Evolutionary conservation across 345 rosid species (phyloP).

Genomic region (Melaleuca alternifolia): DNA sequence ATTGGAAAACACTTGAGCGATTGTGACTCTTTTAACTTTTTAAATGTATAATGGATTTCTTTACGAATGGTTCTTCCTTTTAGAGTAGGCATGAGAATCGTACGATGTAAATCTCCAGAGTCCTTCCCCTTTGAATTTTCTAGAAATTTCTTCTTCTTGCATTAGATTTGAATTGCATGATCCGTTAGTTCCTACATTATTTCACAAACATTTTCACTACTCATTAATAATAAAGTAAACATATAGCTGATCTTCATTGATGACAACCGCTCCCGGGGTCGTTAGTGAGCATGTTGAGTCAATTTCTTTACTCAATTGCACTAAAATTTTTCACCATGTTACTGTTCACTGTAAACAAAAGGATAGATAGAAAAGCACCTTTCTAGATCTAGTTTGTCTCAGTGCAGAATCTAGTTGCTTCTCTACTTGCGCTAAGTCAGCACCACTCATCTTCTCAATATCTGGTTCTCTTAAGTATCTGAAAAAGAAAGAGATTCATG

Average conservation of each 20-base stretch:
- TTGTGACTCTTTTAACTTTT: background rate
- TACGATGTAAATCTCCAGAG: background rate
- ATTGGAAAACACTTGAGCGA: background rate
- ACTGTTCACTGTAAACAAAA: background rate
- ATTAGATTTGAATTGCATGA: background rate
- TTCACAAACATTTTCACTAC: background rate
- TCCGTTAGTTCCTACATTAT: background rate
- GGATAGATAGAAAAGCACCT: conserved; percentile 14
- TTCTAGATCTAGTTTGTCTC: conserved; percentile 14
- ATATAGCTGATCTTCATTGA: background rate
- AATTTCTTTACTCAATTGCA: background rate
- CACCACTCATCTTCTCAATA: conserved; percentile 7
- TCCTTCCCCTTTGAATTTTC: background rate
- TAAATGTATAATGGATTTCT: background rate
- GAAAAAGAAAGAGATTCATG: background rate
- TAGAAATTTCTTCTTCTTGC: background rate
- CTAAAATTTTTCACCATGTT: background rate
- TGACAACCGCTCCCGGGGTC: background rate
- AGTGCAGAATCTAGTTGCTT: conserved; percentile 15
- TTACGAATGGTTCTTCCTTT: background rate
- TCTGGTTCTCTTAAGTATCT: conserved; percentile 19
- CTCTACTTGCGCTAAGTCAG: conserved; percentile 21
- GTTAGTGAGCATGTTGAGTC: background rate
- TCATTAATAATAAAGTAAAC: background rate
- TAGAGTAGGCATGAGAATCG: background rate